Conservation (phyloP, 768 basidiomycete species). For the Suillus cothurnatus region DNA sequence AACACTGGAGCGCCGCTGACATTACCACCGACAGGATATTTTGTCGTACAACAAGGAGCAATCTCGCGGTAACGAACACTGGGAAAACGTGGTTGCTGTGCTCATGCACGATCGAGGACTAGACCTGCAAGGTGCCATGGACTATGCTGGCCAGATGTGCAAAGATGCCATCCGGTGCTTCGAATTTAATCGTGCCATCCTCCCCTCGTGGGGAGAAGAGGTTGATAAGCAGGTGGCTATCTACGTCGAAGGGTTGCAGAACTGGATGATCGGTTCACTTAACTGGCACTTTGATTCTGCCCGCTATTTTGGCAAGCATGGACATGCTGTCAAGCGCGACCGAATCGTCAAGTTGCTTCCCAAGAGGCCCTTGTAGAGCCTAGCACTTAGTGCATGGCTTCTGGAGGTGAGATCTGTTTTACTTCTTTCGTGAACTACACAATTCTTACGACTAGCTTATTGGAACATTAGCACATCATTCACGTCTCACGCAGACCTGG, state of each 20-base stretch:
- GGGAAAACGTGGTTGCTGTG: conserved; percentile 45
- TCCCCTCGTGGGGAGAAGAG: conserved; percentile 66
- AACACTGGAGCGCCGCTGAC: background rate
- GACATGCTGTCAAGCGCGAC: conserved; percentile 50
- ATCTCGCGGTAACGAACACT: conserved; percentile 62
- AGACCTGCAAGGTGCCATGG: conserved; percentile 60
- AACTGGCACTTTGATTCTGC: conserved; percentile 73
- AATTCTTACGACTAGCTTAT: too few species aligned
- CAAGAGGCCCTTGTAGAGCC: conserved; percentile 21
- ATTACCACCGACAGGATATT: conserved; percentile 51
- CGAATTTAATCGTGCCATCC: conserved; percentile 41
- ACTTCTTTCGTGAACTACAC: too few species aligned
- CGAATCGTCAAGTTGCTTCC: conserved; percentile 55
- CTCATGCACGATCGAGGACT: conserved; percentile 50
- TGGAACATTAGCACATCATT: too few species aligned
- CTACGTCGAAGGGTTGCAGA: conserved; percentile 64
- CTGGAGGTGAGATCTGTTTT: too few species aligned
- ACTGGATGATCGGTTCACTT: conserved; percentile 72
- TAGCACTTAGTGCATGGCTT: too few species aligned
- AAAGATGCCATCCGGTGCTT: conserved; percentile 55
- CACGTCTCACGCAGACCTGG: too few species aligned
- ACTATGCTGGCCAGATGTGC: conserved; percentile 51
- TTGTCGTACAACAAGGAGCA: conserved; percentile 78
- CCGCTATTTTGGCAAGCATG: conserved; percentile 42
- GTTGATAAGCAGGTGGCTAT: conserved; percentile 57